These are phyloP conservation scores for Debaryomyces sp. DNA, from an alignment of 1,139 yeast genomes.

Conservation along the genomic window DNA sequence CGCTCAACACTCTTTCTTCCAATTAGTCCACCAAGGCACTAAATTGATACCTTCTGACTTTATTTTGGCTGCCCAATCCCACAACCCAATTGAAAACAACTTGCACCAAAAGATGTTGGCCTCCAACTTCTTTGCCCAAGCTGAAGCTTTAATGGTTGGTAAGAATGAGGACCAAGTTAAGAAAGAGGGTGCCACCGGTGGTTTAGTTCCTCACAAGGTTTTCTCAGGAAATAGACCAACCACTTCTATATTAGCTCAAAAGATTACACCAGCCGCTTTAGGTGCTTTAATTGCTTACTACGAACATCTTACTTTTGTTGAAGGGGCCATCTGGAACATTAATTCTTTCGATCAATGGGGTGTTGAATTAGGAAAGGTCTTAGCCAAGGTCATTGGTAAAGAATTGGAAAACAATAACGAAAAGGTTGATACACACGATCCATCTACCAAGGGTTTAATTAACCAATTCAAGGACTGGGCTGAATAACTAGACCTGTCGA, in stretches of 20 bases:
- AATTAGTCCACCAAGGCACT: constrained; percentile 98
- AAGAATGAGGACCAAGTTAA: constrained; percentile 83
- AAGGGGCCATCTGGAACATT: constrained; percentile 99
- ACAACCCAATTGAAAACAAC: constrained; percentile 94
- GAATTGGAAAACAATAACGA: constrained; percentile 69
- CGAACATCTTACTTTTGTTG: constrained; percentile 95
- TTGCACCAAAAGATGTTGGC: constrained; percentile 97
- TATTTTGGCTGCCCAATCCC: constrained; percentile 95
- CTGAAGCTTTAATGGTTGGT: constrained; percentile 97
- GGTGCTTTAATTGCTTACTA: constrained; percentile 97
- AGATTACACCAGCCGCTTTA: constrained; percentile 92
- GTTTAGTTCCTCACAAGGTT: constrained; percentile 90
- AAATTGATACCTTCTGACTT: constrained; percentile 96
- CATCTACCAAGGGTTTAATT: constrained; percentile 87
- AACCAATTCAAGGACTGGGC: constrained; percentile 95
- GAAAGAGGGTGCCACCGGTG: constrained; percentile 87
- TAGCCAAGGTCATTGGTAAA: constrained; percentile 92
- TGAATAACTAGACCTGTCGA: constrained; percentile 13
- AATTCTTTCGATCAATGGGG: constrained; percentile 99
- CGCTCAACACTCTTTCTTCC: constrained; percentile 99
- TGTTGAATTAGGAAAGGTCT: constrained; percentile 96
- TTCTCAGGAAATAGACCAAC: constrained; percentile 99
- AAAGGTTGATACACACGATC: constrained; percentile 71
- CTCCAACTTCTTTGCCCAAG: constrained; percentile 96
- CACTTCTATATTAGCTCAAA: constrained; percentile 92